A percentile compares a stretch with the other conserved stretches of the same genome.
Conservation (phyloP, 495 filamentous ascomycete species). For the Chaetomidium leptoderma region DNA sequence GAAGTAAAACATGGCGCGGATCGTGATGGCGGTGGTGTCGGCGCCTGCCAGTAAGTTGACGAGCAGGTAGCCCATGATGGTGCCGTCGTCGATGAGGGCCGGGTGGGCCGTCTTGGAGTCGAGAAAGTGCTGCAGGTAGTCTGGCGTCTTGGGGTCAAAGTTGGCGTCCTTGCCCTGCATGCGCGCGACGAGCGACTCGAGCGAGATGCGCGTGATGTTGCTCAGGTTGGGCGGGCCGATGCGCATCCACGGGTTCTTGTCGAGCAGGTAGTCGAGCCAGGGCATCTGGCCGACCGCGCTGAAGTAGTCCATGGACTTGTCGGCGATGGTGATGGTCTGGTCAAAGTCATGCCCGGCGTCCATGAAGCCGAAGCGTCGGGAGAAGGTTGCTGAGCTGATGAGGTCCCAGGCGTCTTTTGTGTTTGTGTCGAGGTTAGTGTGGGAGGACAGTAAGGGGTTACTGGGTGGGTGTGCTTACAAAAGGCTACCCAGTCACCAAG, state of each 20-base stretch:
- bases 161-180: slow-evolving; percentile 16
- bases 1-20: slow-evolving; percentile 32
- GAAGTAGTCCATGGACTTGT: slow-evolving; percentile 45
- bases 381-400: slow-evolving; percentile 33
- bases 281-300: slow-evolving; percentile 42
- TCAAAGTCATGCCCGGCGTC: slow-evolving; percentile 37
- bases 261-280: slow-evolving; percentile 42
- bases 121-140: slow-evolving; percentile 30
- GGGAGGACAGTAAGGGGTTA: not conserved
- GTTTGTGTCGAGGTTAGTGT: not conserved
- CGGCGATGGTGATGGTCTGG: slow-evolving; percentile 37
- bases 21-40: slow-evolving; percentile 40
- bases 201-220: slow-evolving; percentile 15
- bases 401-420: slow-evolving; percentile 38
- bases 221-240: slow-evolving; percentile 31
- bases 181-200: slow-evolving; percentile 16
- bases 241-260: slow-evolving; percentile 44
- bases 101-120: slow-evolving; percentile 25
- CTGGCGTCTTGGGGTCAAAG: slow-evolving; percentile 20
- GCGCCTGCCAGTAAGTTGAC: slow-evolving; percentile 43
- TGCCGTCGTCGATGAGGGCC: slow-evolving; percentile 20
- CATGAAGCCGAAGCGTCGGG: slow-evolving; percentile 37
- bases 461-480: slow-evolving; percentile 14
- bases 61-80: slow-evolving; percentile 21
- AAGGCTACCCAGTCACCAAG: slow-evolving; percentile 35